These are phyloP conservation scores for Neurospora sp. DNA, from an alignment of 495 filamentous ascomycete species.

Conservation along the genomic window DNA sequence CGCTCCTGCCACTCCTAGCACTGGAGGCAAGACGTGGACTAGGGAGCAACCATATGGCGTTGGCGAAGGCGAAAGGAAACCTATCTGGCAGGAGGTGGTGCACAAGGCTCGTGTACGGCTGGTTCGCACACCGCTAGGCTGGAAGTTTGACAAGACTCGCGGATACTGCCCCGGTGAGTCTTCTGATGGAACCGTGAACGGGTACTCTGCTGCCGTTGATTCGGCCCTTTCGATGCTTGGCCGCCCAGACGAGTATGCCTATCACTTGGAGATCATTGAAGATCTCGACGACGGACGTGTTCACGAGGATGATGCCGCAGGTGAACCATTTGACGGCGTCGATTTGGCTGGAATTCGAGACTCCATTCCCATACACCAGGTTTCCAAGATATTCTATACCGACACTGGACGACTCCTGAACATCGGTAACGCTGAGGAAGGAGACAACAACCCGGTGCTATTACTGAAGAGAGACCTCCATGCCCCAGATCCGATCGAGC, in stretches of 20 bases:
- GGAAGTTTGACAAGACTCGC: slow-evolving; percentile 16
- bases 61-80: slow-evolving; percentile 48
- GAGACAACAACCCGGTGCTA: slow-evolving; percentile 76
- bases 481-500: slow-evolving; percentile 54
- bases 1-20: not conserved
- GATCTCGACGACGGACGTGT: slow-evolving; percentile 87
- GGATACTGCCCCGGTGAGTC: slow-evolving; percentile 10
- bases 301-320: slow-evolving; percentile 64
- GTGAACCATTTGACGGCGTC: slow-evolving; percentile 64
- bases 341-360: slow-evolving; percentile 68
- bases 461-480: slow-evolving; percentile 76
- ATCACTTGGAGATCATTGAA: slow-evolving; percentile 82
- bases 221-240: not conserved
- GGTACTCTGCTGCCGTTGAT: not conserved
- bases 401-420: slow-evolving; percentile 92
- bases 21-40: not conserved
- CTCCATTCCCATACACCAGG: slow-evolving; percentile 75
- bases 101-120: slow-evolving; percentile 87
- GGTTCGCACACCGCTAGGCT: slow-evolving; percentile 36
- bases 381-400: slow-evolving; percentile 95
- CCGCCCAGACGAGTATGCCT: slow-evolving; percentile 60
- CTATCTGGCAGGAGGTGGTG: slow-evolving; percentile 95
- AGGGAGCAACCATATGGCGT: slow-evolving; percentile 31
- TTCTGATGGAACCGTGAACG: not conserved
- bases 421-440: slow-evolving; percentile 63